Base-by-base conservation (phyloP, 148 eudicot genomes). In the Arctostaphylos glauca region DNA sequence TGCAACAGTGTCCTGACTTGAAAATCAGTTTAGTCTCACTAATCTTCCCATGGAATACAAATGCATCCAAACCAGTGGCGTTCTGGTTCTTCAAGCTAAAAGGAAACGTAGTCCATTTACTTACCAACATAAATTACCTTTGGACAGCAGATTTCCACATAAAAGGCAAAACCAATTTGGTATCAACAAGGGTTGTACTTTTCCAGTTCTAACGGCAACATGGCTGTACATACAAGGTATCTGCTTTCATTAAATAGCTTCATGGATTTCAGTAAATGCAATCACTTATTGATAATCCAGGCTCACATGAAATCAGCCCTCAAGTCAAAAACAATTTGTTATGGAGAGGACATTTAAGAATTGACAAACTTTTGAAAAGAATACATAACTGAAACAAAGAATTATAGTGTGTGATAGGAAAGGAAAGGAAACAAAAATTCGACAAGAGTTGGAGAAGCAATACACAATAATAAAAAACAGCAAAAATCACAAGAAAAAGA, bases 31-130 rank as follows among this genome's bases (percentile, higher is more conserved):
- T 70, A 47, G 2, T 81, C 71, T 77, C 82, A 60, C 85, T 68
- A 96, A 89, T 83, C 96, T 93, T 90, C 86, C 90, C 66, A 90
- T 87, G 38, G 93, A 79, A 83, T 85, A 93, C 76, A 88, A 76
- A 94, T 86, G 87, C 92, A 94, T 38, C 95, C 94, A 89, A 92
- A 94, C 94, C 95, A 86, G 87, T 89, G 92, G 47, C 88, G 91
- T 86, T 96, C 98, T 74, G 89, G 84, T 82, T 94, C 98, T 73
- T 96, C 98, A 0, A 89, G 91, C 98, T 94, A 91, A 82, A 50
- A 67, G 14, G 67, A 54, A 49, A 76, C 49, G 60, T 59, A 76
- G 58, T 8, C 82, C 13, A 52, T 5, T 19, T 25, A 55, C 9
- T 59, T 5, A 38, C 58, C 68, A 55, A 70, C 6, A 47, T 5